Conservation (phyloP, 495 filamentous ascomycete species). For the Trichoderma virens region DNA sequence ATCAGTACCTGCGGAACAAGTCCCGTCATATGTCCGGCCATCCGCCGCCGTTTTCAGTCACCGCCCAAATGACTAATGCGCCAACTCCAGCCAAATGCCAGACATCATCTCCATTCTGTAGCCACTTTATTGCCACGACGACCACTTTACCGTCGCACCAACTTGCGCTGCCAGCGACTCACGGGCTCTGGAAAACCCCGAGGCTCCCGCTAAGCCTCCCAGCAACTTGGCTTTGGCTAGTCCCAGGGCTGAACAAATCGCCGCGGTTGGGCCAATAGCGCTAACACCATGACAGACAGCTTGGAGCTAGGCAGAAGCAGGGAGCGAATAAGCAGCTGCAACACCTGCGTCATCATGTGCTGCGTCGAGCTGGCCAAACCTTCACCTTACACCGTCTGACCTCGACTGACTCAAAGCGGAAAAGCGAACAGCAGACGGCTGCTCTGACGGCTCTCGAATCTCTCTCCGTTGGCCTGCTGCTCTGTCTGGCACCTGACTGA, state of each 20-base stretch:
- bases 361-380: not conserved
- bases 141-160: too few relatives aligned
- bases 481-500: not conserved
- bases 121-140: not conserved
- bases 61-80: not conserved
- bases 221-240: not conserved
- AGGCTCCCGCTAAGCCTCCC: not conserved
- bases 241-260: not conserved
- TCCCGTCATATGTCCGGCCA: not conserved
- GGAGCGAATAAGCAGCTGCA: slow-evolving; percentile 5
- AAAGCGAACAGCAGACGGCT: not conserved
- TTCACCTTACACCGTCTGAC: slow-evolving; percentile 4
- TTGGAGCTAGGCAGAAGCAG: not conserved
- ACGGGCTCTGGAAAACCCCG: slow-evolving; percentile 1
- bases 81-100: too few relatives aligned
- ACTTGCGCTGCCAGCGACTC: too few relatives aligned
- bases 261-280: not conserved
- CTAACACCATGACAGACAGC: not conserved
- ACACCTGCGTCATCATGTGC: slow-evolving; percentile 4
- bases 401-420: not conserved
- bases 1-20: too few relatives aligned
- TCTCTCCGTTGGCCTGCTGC: too few relatives aligned
- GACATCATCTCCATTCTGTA: too few relatives aligned
- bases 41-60: not conserved
- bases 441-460: too few relatives aligned